Base-by-base conservation (phyloP, 345 rosid species). In the Kandelia obovata region DNA sequence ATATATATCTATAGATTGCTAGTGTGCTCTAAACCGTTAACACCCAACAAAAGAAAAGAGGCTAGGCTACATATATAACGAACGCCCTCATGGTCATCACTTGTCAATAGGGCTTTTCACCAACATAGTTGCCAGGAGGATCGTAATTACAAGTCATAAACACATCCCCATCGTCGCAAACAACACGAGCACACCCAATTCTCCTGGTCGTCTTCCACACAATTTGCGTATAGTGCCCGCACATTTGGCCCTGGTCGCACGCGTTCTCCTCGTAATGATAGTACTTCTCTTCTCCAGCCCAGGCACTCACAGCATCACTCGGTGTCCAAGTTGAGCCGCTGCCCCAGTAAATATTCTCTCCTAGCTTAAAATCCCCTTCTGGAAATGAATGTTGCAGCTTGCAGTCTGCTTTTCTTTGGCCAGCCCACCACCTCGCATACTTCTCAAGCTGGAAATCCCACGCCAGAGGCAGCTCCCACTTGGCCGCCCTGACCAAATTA, bases 121-220 rank as follows among this genome's bases (percentile, higher is more conserved):
- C 98, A n/a, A 81, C 60, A 69, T 88, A 91, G 56, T 88, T 94
- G 10, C 98, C 98, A 0, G 83, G 84, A 37, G 97, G 98, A 67
- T 91, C 89, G 65, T 91, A 94, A 60, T 94, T 94, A 73, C 98
- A 91, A 8, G 96, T 91, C 85, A 91, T 94, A 71, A 94, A 91
- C 70, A 88, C 95, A 63, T 87, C 95, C 53, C 97, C 96, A 39
- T 67, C 74, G 30, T 85, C 82, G 63, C 98, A 94, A 47, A 87
- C 86, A 56, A 79, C 88, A 21, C 91, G 87, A 66, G 92, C 96
- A 53, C 96, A 91, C 5, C 97, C 97, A 55, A 94, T 66, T 62
- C 77, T 81, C 66, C 82, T 81, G 3, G 91, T 91, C 8, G 43
- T 80, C 71, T 77, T 82, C 98, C 98, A 94, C 66, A 91, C 89